These are phyloP conservation scores for Umbelopsis sp. DNA, from an alignment of 192 early-diverging fungal genomes.

Conservation along the genomic window DNA sequence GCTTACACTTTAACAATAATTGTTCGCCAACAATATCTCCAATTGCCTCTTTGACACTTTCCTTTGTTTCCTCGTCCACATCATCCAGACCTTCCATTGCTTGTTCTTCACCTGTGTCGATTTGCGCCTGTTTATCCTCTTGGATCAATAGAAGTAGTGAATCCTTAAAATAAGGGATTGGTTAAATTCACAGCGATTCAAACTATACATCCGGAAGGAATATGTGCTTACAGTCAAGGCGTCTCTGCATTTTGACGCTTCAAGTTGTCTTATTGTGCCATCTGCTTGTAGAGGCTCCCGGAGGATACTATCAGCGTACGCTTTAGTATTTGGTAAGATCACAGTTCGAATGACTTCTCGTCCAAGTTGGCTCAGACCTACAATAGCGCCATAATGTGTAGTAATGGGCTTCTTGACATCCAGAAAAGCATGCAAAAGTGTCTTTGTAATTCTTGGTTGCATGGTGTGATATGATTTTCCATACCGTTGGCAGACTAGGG, in stretches of 20 bases:
- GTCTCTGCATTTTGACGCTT: slow-evolving; percentile 47
- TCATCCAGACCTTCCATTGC: slow-evolving; percentile 9
- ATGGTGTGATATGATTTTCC: slow-evolving; percentile 83
- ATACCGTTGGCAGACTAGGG: slow-evolving; percentile 76
- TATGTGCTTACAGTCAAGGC: slow-evolving; percentile 51
- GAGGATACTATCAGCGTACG: slow-evolving; percentile 53
- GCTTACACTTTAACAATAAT: slow-evolving; percentile 1
- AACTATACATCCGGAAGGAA: not conserved
- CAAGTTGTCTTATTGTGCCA: slow-evolving; percentile 25
- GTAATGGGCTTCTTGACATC: slow-evolving; percentile 81
- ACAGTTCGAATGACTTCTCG: slow-evolving; percentile 75
- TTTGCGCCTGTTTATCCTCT: not conserved
- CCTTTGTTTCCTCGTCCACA: slow-evolving; percentile 8
- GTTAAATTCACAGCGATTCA: not conserved
- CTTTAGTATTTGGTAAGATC: slow-evolving; percentile 75
- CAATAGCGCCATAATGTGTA: slow-evolving; percentile 89
- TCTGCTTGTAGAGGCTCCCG: slow-evolving; percentile 29
- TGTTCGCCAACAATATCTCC: slow-evolving; percentile 11
- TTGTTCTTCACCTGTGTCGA: not conserved
- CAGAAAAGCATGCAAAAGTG: slow-evolving; percentile 86
- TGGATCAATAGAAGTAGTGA: not conserved
- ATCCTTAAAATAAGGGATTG: not conserved
- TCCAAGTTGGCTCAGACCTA: slow-evolving; percentile 77
- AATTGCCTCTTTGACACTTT: not conserved
- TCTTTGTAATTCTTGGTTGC: slow-evolving; percentile 87